These are phyloP conservation scores for Xylariaceae sp. DNA, from an alignment of 2,329 filamentous ascomycete genomes.

Conservation along the genomic window DNA sequence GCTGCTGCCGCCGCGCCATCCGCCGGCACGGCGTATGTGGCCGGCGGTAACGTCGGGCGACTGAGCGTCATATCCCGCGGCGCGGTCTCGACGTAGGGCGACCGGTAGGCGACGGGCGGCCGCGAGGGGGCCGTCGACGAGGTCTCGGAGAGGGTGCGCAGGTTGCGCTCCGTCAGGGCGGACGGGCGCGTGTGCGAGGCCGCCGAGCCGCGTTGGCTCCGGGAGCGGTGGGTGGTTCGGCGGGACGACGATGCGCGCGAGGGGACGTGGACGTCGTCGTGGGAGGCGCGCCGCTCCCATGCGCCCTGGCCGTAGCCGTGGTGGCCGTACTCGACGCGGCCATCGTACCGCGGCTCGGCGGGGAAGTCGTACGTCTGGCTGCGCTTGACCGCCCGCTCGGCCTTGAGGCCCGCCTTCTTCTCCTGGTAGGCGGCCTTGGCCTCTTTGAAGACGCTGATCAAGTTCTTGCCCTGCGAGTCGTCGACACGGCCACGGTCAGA, in stretches of 20 bases:
- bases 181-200: slow-evolving; percentile 24
- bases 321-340: slow-evolving; percentile 16
- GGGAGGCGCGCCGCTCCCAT: slow-evolving; percentile 16
- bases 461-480: slow-evolving; percentile 70
- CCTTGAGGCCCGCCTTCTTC: slow-evolving; percentile 74
- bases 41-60: slow-evolving; percentile 26
- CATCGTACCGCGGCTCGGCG: slow-evolving; percentile 21
- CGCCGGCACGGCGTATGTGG: slow-evolving; percentile 10
- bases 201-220: slow-evolving; percentile 25
- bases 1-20: too few species aligned
- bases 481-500: too few species aligned
- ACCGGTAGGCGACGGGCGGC: slow-evolving; percentile 29
- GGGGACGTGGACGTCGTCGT: slow-evolving; percentile 26
- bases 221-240: slow-evolving; percentile 32
- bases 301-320: slow-evolving; percentile 13
- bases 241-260: slow-evolving; percentile 37
- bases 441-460: slow-evolving; percentile 86
- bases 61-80: slow-evolving; percentile 36
- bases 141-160: slow-evolving; percentile 45
- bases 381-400: slow-evolving; percentile 52
- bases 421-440: slow-evolving; percentile 82
- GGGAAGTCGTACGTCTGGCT: slow-evolving; percentile 48
- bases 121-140: slow-evolving; percentile 40
- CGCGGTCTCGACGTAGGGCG: slow-evolving; percentile 36
- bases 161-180: slow-evolving; percentile 46